These are phyloP conservation scores for Zoysia japonica DNA, from an alignment of 176 grass and related monocot species.

Conservation along the genomic window DNA sequence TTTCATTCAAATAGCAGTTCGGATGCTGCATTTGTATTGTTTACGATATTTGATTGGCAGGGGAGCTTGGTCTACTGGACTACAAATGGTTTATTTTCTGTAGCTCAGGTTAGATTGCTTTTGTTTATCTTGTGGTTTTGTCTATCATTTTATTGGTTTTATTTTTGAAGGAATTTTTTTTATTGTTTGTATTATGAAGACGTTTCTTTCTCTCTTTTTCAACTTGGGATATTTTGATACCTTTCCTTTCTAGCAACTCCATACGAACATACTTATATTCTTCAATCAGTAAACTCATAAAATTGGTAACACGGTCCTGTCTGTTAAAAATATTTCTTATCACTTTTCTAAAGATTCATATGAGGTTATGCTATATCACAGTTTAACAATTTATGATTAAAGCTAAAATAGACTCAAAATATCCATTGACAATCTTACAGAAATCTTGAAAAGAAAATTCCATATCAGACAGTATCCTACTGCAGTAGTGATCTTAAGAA, in stretches of 20 bases:
- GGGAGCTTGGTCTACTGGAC: slow-evolving; percentile 85
- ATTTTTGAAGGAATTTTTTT: background rate
- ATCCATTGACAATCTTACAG: background rate
- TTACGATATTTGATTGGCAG: slow-evolving; percentile 50
- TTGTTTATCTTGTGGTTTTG: background rate
- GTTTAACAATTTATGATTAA: background rate
- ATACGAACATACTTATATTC: slow-evolving; percentile 22
- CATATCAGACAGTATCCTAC: background rate
- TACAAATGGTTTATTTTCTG: slow-evolving; percentile 74
- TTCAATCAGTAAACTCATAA: slow-evolving; percentile 22
- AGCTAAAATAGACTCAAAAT: background rate
- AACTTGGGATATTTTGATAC: slow-evolving; percentile 36
- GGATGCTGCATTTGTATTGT: slow-evolving; percentile 3
- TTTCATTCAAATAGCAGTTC: slow-evolving; percentile 31
- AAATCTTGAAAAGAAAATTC: slow-evolving; percentile 11
- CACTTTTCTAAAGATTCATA: background rate
- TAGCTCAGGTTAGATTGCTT: slow-evolving; percentile 67
- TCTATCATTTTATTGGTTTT: background rate
- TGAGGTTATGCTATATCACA: background rate
- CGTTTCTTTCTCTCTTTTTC: slow-evolving; percentile 38
- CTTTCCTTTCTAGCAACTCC: slow-evolving; percentile 11
- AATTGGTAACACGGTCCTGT: slow-evolving; percentile 14
- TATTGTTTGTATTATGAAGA: slow-evolving; percentile 16
- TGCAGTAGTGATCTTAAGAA: slow-evolving; percentile 6
- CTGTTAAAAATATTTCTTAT: slow-evolving; percentile 13